Evolutionary conservation across 331 rosid species (phyloP), one percentile per base, ranked within the genome.

Genomic region (Spiraea crenata): DNA sequence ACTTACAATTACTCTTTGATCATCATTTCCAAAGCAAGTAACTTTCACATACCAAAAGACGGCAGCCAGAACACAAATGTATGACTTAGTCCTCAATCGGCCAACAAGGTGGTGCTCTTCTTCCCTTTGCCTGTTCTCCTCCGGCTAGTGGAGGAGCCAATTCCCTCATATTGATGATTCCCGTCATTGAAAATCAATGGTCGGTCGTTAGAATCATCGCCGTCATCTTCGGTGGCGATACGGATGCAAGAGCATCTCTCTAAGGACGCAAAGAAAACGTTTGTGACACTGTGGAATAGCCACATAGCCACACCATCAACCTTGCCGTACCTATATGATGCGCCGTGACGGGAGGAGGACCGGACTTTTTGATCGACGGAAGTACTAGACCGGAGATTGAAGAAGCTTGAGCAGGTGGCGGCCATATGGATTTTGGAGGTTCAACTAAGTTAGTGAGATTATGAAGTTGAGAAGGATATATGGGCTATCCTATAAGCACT

Each of bases 221-320:
- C 75, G 13, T 83, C 95, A 13, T 86, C 96, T 38, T 71, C 76
- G 0, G 96, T 88, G 56, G 84, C 79, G 72, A 91, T 87, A 60
- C 90, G 92, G 79, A 91, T 83, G 86, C 97, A 91, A 51, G 90
- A 91, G 61, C 86, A 91, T 7, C 89, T 77, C 39, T 88, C 88
- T 50, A 91, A 56, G 45, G 97, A 91, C 0, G 97, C 92, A 9
- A 91, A 91, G 69, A 91, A 91, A 56, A 85, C 92, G 42, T 83
- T 75, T 0, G 88, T 69, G 48, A 91, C 81, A 16, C 97, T 85
- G 46, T 88, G 83, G 62, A 91, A 11, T 76, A 91, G 83, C 97
- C 95, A 90, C 89, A 73, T 86, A 48, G 83, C 97, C 50, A 88
- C 88, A 1, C 92, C 85, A 55, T 91, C 92, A 42, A 90, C 59